Evolutionary conservation across 2,329 filamentous ascomycete species (phyloP).

Genomic region (Epicoccum nigrum): DNA sequence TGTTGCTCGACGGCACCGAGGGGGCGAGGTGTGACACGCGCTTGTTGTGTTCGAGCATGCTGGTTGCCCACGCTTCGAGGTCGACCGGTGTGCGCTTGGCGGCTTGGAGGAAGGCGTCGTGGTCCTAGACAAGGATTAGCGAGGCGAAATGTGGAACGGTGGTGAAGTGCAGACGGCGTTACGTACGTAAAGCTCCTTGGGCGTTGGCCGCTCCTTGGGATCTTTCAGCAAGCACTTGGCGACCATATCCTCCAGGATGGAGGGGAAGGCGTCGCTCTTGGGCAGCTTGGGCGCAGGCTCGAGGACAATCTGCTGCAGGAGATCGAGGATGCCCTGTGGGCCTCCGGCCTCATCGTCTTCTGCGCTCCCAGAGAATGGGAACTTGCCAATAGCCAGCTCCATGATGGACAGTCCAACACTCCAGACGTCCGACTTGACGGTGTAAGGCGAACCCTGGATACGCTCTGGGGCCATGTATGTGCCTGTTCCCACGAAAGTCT

Average conservation of each 20-base stretch:
- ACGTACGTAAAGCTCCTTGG: conserved; percentile 88
- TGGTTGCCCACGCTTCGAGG: conserved; percentile 88
- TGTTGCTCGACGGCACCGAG: conserved; percentile 70
- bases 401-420: conserved; percentile 94
- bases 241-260: conserved; percentile 94
- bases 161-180: background rate
- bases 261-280: conserved; percentile 96
- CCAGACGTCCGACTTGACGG: conserved; percentile 98
- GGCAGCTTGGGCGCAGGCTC: conserved; percentile 92
- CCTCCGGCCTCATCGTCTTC: conserved; percentile 70
- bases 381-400: conserved; percentile 97
- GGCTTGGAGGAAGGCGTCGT: conserved; percentile 92
- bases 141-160: background rate
- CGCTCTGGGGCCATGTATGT: conserved; percentile 99
- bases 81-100: conserved; percentile 96
- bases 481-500: conserved; percentile 97
- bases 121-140: conserved; percentile 66
- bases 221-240: conserved; percentile 93
- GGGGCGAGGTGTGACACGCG: conserved; percentile 92
- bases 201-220: conserved; percentile 86
- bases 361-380: conserved; percentile 88
- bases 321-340: conserved; percentile 92
- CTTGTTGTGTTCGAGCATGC: conserved; percentile 93
- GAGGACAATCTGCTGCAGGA: conserved; percentile 96
- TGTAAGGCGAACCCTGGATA: conserved; percentile 96